Base-by-base conservation (phyloP, 2,329 filamentous ascomycete genomes). In the Curvularia sp. region DNA sequence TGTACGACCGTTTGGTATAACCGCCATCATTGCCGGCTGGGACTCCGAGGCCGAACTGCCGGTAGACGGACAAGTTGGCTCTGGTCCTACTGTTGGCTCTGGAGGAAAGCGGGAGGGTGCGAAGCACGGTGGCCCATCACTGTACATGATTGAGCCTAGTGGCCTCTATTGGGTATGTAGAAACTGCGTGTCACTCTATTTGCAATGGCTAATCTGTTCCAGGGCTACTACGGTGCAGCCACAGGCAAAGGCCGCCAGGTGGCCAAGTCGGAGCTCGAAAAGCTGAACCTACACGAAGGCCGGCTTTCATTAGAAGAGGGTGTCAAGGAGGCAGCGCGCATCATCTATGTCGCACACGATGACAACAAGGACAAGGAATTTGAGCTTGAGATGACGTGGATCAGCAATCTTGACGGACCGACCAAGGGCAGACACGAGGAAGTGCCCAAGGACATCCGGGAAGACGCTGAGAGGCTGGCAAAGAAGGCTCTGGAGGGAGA, bases 361-460 rank as follows among this genome's bases (percentile, higher is more conserved):
- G 95, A 99, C 79, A 98, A 94, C 84, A 98, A 98, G 83, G 95
- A 98, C 81, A 99, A 99, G 84, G 95, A 98, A 66, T 99, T 98
- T 74, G 95, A 99, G 87, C 84, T 99, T 59, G 95, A 99, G 83
- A 96, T 99, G 93, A 96, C 92, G 59, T 99, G 95, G 95, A 91
- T 98, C 78, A 97, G 93, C 79, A 87, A 85, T 52, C 80, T 88
- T 47, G 87, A 91, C 66, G 94, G 93, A 5, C 93, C 93, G 34
- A 98, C 93, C 63, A 94, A 96, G 82, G 95, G 95, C 63, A 87
- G 89, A 71, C 95, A 99, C 76, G 86, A 94, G 79, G 92, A 96
- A 80, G 95, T 99, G 57, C 95, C 95, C 56, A 93, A 92, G 83
- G 90, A 93, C 67, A 80, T 99, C 71, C 83, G 89, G 57, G 93